Evolutionary conservation across 441 rosid species (phyloP).

Genomic region (Populus hybrid): DNA sequence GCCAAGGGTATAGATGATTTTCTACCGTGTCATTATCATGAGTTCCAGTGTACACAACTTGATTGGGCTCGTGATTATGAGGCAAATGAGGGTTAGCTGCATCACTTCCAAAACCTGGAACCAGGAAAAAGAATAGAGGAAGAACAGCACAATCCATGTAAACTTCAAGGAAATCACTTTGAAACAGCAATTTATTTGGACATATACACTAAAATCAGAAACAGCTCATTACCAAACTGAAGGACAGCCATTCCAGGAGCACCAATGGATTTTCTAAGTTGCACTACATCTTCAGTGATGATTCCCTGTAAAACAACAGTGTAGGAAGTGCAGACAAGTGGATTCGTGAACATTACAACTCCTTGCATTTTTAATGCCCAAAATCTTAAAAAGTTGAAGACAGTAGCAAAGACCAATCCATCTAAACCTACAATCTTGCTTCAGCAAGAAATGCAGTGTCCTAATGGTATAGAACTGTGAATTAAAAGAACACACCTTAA

Average conservation of each 20-base stretch:
- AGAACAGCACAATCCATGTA: background rate
- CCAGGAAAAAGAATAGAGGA: constrained; percentile 8
- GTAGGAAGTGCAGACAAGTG: background rate
- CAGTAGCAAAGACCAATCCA: background rate
- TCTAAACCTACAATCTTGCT: background rate
- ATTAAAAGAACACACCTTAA: background rate
- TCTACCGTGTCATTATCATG: constrained; percentile 95
- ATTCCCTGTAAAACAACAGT: constrained; percentile 60
- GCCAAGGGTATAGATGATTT: constrained; percentile 10
- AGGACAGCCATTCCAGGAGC: constrained; percentile 99
- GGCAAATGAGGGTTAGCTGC: constrained; percentile 90
- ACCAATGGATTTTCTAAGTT: constrained; percentile 76
- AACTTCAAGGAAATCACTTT: constrained; percentile 1
- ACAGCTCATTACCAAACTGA: constrained; percentile 69
- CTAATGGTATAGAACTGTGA: background rate
- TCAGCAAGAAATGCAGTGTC: background rate
- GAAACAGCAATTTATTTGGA: background rate
- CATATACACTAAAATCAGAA: constrained; percentile 8
- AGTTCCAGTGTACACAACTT: constrained; percentile 95
- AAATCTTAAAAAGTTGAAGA: background rate
- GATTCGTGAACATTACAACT: background rate
- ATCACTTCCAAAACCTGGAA: constrained; percentile 79
- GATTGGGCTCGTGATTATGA: constrained; percentile 85
- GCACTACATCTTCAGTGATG: constrained; percentile 87
- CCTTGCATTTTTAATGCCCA: background rate